A percentile compares a stretch with the other conserved stretches of the same genome.
Conservation (phyloP, 31 red algal species). For the Odonthalia washingtoniensis region DNA sequence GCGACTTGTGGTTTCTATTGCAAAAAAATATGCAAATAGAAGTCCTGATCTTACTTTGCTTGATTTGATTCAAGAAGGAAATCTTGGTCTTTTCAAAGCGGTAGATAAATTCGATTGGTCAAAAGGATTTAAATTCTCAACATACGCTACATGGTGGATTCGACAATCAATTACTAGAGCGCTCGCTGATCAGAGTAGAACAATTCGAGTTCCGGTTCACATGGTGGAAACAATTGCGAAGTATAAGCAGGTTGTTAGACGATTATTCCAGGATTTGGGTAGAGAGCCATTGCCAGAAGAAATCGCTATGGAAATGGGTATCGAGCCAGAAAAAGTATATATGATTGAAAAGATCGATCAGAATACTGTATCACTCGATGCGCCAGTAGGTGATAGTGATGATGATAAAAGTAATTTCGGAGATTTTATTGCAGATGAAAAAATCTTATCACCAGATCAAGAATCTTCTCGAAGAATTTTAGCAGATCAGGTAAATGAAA, state of each 20-base stretch:
- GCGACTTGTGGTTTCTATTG: slow-evolving; percentile 86
- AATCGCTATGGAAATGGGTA: slow-evolving; percentile 51
- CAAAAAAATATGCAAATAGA: slow-evolving; percentile 52
- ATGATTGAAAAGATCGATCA: slow-evolving; percentile 45
- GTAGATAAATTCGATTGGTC: slow-evolving; percentile 85
- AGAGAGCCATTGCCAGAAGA: slow-evolving; percentile 38
- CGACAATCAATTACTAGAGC: slow-evolving; percentile 63
- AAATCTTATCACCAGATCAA: slow-evolving; percentile 40
- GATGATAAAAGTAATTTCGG: slow-evolving; percentile 12
- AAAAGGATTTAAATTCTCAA: slow-evolving; percentile 86
- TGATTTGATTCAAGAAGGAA: slow-evolving; percentile 94
- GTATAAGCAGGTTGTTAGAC: slow-evolving; percentile 22
- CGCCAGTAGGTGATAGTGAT: slow-evolving; percentile 28
- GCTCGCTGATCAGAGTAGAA: slow-evolving; percentile 68
- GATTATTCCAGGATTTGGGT: slow-evolving; percentile 43
- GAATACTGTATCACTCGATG: slow-evolving; percentile 54
- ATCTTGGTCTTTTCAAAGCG: slow-evolving; percentile 83
- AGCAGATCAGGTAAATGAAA: slow-evolving; percentile 53
- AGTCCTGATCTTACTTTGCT: slow-evolving; percentile 40
- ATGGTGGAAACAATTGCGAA: slow-evolving; percentile 52
- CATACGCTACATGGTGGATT: slow-evolving; percentile 98
- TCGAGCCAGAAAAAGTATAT: slow-evolving; percentile 42
- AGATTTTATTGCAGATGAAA: slow-evolving; percentile 34
- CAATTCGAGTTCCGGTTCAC: slow-evolving; percentile 85
- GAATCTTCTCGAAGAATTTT: slow-evolving; percentile 50